Base-by-base conservation (phyloP, 164 flowering plant genomes). In the Macadamia integrifolia region DNA sequence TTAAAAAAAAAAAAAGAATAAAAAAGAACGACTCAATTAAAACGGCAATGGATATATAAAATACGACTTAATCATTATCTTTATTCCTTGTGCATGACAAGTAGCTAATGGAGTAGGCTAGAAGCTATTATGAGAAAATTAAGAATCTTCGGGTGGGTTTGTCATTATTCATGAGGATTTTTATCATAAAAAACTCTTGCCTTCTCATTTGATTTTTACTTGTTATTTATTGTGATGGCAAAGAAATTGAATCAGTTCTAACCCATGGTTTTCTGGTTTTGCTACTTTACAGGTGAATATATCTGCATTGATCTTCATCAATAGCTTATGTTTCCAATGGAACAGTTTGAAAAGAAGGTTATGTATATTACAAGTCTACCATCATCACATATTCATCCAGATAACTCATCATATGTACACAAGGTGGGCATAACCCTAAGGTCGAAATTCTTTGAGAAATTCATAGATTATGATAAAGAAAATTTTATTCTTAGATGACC, bases 401-500 rank as follows among this genome's bases (percentile, higher is more conserved):
- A 75, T 0, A 67, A 66, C 11, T 48, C 18, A 46, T 79, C 81
- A 1, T 78, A 78, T 35, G 32, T 85, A 58, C 87, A 87, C 82
- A 86, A 76, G 69, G 91, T 90, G 35, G 88, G 87, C 50, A 31
- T 82, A 58, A 88, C 97, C 3, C 80, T 89, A 10, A 81, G 75
- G 79, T 84, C 78, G 67, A 86, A 82, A 43, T 79, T 85, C 60
- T 50, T 80, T 60, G 77, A 79, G 75, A 92, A 91, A 66, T 61
- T 91, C 65, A 73, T 56, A 28, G 9, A 65, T 14, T 23, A 77
- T 76, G 0, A 70, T 87, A 66, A 86, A 81, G 67, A 92, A 88
- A 69, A 88, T 90, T 0, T 81, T 91, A 72, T 91, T 88, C 43
- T 71, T 87, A 0, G 89, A 91, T 77, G 93, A 86, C 62, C 93